These are phyloP conservation scores for Dichomitus squalens DNA, from an alignment of 1,284 basidiomycete species.

Conservation along the genomic window DNA sequence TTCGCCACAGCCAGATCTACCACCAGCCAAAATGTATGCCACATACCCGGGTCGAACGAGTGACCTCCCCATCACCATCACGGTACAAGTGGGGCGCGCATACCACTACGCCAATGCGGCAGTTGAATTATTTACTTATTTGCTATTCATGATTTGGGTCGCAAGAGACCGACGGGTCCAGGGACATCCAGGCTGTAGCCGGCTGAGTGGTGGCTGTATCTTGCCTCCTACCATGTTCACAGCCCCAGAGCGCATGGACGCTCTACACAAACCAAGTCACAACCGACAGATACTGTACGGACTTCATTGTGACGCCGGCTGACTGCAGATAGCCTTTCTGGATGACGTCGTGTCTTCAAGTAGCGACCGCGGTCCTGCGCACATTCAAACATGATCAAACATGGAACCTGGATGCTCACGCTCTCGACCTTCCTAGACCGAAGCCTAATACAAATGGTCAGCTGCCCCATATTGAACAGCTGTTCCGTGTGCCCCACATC, in stretches of 20 bases:
- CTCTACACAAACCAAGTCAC: too few relatives aligned
- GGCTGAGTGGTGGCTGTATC: too few relatives aligned
- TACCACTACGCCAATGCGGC: slow-evolving; percentile 40
- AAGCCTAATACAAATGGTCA: slow-evolving; percentile 18
- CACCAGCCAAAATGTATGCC: too few relatives aligned
- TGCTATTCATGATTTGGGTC: neutral
- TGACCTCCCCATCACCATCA: slow-evolving; percentile 33
- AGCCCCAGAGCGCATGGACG: too few relatives aligned
- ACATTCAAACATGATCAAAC: too few relatives aligned
- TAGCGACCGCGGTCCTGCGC: too few relatives aligned
- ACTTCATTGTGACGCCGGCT: too few relatives aligned
- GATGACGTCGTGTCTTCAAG: too few relatives aligned
- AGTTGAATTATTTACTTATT: neutral
- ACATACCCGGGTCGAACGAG: slow-evolving; percentile 38
- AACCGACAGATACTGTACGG: too few relatives aligned
- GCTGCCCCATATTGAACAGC: slow-evolving; percentile 5
- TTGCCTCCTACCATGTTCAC: too few relatives aligned
- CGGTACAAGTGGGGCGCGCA: slow-evolving; percentile 38
- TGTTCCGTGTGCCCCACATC: neutral
- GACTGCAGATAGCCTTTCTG: too few relatives aligned
- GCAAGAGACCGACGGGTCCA: neutral
- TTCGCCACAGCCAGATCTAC: too few relatives aligned
- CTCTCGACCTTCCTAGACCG: slow-evolving; percentile 20
- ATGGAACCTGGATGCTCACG: slow-evolving; percentile 3
- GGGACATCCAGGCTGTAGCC: neutral